phyloP scores from a whole-genome alignment of 345 rosid species.

The Abelmoschus esculentus region DNA sequence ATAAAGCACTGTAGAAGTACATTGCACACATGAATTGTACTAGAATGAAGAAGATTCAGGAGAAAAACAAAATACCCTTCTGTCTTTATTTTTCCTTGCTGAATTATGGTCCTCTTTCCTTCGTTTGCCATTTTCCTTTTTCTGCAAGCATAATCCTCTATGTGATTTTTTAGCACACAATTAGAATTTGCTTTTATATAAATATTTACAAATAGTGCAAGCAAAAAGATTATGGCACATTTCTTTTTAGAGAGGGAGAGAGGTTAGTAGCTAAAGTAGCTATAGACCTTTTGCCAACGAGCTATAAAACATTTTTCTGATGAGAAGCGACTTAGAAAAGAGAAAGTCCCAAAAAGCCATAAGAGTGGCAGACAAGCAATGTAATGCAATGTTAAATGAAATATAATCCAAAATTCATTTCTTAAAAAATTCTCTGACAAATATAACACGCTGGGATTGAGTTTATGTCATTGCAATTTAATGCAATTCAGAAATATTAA shows the following conservation, averaged over 20 bases:
- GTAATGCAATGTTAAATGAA: neutral
- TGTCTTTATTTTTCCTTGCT: constrained; percentile 69
- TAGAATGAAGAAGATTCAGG: neutral
- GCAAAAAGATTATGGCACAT: neutral
- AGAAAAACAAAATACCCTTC: constrained; percentile 46
- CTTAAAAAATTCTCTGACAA: neutral
- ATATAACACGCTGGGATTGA: neutral
- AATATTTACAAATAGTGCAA: neutral
- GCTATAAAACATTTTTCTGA: neutral
- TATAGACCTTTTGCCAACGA: neutral
- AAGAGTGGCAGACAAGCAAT: neutral
- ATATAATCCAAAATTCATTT: neutral
- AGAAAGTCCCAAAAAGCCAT: neutral
- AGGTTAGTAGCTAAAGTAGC: neutral
- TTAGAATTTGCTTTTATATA: neutral
- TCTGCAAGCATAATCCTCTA: constrained; percentile 35
- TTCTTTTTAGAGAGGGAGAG: too few relatives aligned
- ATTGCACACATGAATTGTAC: neutral
- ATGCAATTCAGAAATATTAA: neutral
- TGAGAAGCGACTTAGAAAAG: neutral
- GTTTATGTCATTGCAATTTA: neutral
- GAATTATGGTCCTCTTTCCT: constrained; percentile 72
- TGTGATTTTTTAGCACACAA: neutral
- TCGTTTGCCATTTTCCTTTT: constrained; percentile 72
- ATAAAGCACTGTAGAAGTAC: neutral